These are phyloP conservation scores for Raphanus sativus DNA, from an alignment of 345 rosid genomes.

Conservation along the genomic window DNA sequence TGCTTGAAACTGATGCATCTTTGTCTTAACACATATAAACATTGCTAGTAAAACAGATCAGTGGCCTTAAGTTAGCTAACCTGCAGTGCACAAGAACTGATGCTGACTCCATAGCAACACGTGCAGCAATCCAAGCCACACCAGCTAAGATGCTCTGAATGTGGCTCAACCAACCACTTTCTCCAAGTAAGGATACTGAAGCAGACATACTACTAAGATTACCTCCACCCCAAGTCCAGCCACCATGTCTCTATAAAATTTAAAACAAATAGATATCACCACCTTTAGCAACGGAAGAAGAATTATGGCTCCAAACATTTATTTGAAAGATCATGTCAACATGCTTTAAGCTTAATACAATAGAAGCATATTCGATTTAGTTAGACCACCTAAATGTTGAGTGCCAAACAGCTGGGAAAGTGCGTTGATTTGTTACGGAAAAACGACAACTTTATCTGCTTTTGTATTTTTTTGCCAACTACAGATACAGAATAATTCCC, in stretches of 20 bases:
- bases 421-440: background rate
- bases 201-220: conserved; percentile 99
- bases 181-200: conserved; percentile 95
- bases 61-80: conserved; percentile 41
- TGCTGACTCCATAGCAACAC: conserved; percentile 85
- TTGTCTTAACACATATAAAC: conserved; percentile 12
- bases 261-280: conserved; percentile 29
- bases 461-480: background rate
- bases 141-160: conserved; percentile 97
- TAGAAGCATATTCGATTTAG: conserved; percentile 10
- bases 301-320: conserved; percentile 10
- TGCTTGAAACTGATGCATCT: conserved; percentile 21
- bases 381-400: background rate
- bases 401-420: background rate
- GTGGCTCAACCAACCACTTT: conserved; percentile 97
- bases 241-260: conserved; percentile 85
- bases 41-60: conserved; percentile 14
- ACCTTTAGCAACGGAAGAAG: conserved; percentile 15
- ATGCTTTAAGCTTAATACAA: conserved; percentile 10
- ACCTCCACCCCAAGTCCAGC: conserved; percentile 99
- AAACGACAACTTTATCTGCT: conserved; percentile 1
- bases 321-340: conserved; percentile 20
- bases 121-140: conserved; percentile 98
- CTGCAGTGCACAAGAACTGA: conserved; percentile 99
- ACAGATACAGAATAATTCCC: background rate